Conservation (phyloP, 2,329 filamentous ascomycete species). For the Penicillium sp. region DNA sequence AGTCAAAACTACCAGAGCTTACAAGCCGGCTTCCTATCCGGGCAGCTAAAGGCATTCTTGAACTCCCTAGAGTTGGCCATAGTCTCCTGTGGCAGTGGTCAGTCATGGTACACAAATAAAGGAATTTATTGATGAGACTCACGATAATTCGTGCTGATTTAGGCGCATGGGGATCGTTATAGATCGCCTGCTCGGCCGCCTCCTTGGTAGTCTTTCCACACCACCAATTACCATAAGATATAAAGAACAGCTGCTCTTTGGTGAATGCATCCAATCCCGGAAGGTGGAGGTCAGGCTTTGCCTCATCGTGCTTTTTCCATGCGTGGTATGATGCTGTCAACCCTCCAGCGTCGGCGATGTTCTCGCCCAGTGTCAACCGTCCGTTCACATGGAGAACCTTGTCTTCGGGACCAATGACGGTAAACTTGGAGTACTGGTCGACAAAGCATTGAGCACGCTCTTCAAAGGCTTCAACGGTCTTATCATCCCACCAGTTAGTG, state of each 20-base stretch:
- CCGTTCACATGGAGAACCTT: conserved; percentile 64
- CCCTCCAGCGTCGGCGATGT: conserved; percentile 70
- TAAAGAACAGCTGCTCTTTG: conserved; percentile 69
- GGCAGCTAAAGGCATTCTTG: conserved; percentile 65
- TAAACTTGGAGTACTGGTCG: conserved; percentile 65
- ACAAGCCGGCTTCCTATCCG: conserved; percentile 64
- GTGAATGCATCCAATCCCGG: conserved; percentile 63
- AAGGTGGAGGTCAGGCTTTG: conserved; percentile 54
- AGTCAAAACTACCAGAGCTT: conserved; percentile 61
- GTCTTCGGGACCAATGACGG: conserved; percentile 56
- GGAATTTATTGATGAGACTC: conserved; percentile 17
- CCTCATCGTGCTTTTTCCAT: conserved; percentile 60
- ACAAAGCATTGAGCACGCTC: conserved; percentile 64
- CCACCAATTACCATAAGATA: conserved; percentile 65
- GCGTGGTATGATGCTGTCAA: conserved; percentile 62
- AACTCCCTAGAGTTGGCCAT: conserved; percentile 69
- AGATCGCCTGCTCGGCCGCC: conserved; percentile 57
- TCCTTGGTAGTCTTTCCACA: conserved; percentile 65
- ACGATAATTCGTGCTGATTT: conserved; percentile 58
- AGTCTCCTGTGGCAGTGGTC: conserved; percentile 47
- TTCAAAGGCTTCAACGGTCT: conserved; percentile 59
- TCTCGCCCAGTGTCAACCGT: conserved; percentile 64
- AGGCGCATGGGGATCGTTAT: conserved; percentile 66
- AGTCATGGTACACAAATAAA: not conserved
- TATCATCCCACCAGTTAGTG: conserved; percentile 66